Percentiles rank a stretch among this genome's conserved stretches.
These are phyloP conservation scores for Trichoderma sp. DNA, from an alignment of 2,329 filamentous ascomycete genomes.

Conservation along the genomic window DNA sequence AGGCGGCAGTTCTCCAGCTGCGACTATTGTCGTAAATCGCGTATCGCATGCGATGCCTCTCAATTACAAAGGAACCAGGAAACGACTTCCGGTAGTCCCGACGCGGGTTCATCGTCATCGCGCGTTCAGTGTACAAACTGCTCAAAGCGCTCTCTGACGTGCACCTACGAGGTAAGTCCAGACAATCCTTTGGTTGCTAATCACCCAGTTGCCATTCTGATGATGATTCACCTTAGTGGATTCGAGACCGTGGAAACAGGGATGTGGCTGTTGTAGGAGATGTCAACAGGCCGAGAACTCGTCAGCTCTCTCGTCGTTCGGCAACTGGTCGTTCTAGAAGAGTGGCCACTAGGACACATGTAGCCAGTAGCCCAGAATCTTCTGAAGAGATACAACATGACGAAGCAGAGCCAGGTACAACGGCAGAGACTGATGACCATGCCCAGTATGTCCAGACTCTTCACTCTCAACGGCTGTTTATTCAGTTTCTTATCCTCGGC, in stretches of 20 bases:
- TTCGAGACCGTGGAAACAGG: background rate
- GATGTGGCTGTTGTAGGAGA: background rate
- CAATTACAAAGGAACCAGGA: background rate
- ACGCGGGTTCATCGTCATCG: background rate
- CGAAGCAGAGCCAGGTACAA: background rate
- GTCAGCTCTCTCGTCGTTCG: background rate
- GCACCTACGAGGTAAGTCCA: conserved; percentile 2
- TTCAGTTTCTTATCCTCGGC: background rate
- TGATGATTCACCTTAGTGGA: background rate
- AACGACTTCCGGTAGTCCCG: background rate
- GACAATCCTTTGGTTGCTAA: background rate
- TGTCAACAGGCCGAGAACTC: background rate
- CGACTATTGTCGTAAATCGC: background rate
- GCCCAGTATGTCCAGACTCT: background rate
- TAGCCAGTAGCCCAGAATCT: background rate
- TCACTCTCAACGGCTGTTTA: too few relatives aligned
- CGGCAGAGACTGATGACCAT: background rate
- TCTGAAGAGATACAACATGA: background rate
- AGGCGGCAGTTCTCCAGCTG: conserved; percentile 5
- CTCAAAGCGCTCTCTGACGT: background rate
- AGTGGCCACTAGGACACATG: background rate
- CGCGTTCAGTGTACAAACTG: conserved; percentile 2
- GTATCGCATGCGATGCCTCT: conserved; percentile 6
- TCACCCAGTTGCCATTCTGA: background rate
- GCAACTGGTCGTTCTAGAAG: background rate